phyloP scores from a whole-genome alignment of 768 basidiomycete species.

The Lepiota brunneoincarnata region DNA sequence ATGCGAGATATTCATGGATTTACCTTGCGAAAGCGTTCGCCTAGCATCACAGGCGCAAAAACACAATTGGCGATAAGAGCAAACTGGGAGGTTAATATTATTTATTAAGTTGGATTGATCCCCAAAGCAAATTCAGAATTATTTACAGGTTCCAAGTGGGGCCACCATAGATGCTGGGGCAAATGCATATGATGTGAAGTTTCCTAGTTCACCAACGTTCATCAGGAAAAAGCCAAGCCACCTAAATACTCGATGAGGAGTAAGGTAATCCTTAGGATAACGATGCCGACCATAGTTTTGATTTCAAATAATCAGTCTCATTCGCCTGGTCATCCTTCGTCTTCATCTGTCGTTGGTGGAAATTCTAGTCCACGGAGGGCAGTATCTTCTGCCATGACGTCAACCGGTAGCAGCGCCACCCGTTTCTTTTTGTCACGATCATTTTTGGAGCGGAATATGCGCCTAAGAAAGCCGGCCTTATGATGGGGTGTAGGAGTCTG shows the following conservation, averaged over 20 bases:
- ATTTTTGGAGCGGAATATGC: slow-evolving; percentile 3
- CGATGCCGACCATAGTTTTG: slow-evolving; percentile 70
- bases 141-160: slow-evolving; percentile 86
- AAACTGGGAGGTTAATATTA: slow-evolving; percentile 51
- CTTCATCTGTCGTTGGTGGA: slow-evolving; percentile 18
- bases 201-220: slow-evolving; percentile 87
- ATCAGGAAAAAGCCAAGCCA: slow-evolving; percentile 88
- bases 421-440: slow-evolving; percentile 16
- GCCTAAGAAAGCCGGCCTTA: neutral
- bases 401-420: slow-evolving; percentile 27
- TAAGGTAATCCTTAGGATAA: neutral
- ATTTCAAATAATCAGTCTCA: slow-evolving; percentile 78
- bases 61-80: slow-evolving; percentile 95
- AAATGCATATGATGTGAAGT: slow-evolving; percentile 88
- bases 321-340: slow-evolving; percentile 33
- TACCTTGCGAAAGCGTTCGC: slow-evolving; percentile 80
- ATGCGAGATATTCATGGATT: slow-evolving; percentile 14
- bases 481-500: neutral
- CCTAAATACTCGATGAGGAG: slow-evolving; percentile 41
- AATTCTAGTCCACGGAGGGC: slow-evolving; percentile 22
- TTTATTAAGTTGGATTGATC: slow-evolving; percentile 9
- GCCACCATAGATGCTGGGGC: slow-evolving; percentile 93
- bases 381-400: slow-evolving; percentile 38
- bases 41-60: slow-evolving; percentile 83
- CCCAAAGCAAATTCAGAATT: slow-evolving; percentile 10